Conservation (phyloP, 768 basidiomycete genomes). For the Podaxis carcinomalis region DNA sequence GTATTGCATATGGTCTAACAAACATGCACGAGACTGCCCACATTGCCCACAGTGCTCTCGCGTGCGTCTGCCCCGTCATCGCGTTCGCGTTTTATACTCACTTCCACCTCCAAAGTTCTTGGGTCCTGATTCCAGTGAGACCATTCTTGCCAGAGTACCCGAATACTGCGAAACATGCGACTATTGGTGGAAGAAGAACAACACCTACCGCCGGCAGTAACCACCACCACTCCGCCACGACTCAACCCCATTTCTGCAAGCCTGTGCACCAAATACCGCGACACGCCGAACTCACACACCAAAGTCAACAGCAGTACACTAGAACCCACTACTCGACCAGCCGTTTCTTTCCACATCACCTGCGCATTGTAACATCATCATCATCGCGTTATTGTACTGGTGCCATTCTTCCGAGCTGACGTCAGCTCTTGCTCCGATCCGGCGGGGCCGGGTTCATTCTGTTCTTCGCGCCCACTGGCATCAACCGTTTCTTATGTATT, state of each 20-base stretch:
- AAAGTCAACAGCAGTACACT: not conserved
- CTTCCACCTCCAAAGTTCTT: constrained; percentile 44
- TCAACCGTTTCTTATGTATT: not conserved
- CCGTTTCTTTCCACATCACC: not conserved
- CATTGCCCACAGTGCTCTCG: constrained; percentile 40
- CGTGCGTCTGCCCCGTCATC: constrained; percentile 25
- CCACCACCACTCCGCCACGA: constrained; percentile 5
- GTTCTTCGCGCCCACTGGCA: not conserved
- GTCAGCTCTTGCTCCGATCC: constrained; percentile 5
- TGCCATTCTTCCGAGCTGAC: constrained; percentile 6
- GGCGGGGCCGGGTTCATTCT: constrained; percentile 1
- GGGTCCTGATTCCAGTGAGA: constrained; percentile 68
- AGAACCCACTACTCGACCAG: not conserved
- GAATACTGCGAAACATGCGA: constrained; percentile 57
- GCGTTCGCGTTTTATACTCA: constrained; percentile 7
- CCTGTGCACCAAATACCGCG: constrained; percentile 4
- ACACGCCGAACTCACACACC: not conserved
- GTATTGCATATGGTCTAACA: constrained; percentile 33
- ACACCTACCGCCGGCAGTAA: constrained; percentile 35
- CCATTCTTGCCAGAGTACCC: constrained; percentile 42
- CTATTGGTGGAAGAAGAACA: constrained; percentile 51
- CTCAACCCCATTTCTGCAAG: constrained; percentile 9
- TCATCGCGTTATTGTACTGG: not conserved
- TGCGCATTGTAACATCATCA: constrained; percentile 10
- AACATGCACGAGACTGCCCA: constrained; percentile 30